phyloP scores from a whole-genome alignment of 2,329 filamentous ascomycete genomes.

The Aspergillus japonicus region DNA sequence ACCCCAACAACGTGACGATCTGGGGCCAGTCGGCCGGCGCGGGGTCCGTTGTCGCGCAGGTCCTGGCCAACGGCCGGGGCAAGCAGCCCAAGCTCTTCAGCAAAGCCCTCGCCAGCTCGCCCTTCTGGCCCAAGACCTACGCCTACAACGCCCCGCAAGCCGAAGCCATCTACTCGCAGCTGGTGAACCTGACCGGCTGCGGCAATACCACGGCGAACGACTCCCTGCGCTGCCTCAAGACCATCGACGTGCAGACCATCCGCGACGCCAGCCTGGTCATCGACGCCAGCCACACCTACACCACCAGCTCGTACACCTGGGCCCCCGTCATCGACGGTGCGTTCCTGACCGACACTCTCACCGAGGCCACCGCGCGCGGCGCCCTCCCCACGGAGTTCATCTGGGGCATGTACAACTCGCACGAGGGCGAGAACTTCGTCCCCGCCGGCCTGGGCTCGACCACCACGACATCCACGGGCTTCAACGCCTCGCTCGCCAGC shows the following conservation, averaged over 20 bases:
- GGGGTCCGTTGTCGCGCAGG: slow-evolving; percentile 40
- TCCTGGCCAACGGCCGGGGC: slow-evolving; percentile 50
- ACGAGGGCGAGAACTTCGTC: slow-evolving; percentile 64
- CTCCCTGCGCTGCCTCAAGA: slow-evolving; percentile 57
- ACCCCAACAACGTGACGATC: slow-evolving; percentile 53
- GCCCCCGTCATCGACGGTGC: slow-evolving; percentile 59
- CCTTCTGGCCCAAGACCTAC: slow-evolving; percentile 62
- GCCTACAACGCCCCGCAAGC: slow-evolving; percentile 51
- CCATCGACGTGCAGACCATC: slow-evolving; percentile 53
- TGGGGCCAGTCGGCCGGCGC: slow-evolving; percentile 58
- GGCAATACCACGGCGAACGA: slow-evolving; percentile 29
- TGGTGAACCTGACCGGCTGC: slow-evolving; percentile 52
- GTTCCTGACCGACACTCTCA: slow-evolving; percentile 53
- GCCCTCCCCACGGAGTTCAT: slow-evolving; percentile 48
- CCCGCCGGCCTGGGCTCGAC: slow-evolving; percentile 48
- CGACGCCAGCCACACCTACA: slow-evolving; percentile 52
- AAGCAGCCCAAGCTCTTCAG: slow-evolving; percentile 48
- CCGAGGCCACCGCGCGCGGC: slow-evolving; percentile 39
- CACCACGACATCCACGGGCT: slow-evolving; percentile 37
- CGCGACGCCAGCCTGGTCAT: slow-evolving; percentile 54
- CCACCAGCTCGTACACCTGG: slow-evolving; percentile 59
- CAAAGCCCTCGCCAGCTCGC: slow-evolving; percentile 53
- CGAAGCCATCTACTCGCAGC: slow-evolving; percentile 51
- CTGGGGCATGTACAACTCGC: slow-evolving; percentile 60
- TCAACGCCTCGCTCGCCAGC: slow-evolving; percentile 51